Conservation (phyloP, 371 early-diverging fungal genomes). For the Haplosporangium sp. region DNA sequence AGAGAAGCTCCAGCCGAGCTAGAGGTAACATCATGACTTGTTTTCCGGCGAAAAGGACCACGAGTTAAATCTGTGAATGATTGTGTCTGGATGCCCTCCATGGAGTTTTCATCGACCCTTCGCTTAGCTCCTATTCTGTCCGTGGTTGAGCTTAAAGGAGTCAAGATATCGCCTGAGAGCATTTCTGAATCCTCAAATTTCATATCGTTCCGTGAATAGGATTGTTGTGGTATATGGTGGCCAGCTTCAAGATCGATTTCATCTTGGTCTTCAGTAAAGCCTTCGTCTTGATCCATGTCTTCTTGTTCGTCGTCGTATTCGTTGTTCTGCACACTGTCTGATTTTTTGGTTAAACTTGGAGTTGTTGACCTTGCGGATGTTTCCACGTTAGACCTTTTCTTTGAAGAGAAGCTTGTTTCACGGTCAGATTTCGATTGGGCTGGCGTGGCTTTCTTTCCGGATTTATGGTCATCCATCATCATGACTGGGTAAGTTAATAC, state of each 20-base stretch:
- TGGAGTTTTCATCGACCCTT: constrained; percentile 34
- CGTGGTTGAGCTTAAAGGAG: constrained; percentile 19
- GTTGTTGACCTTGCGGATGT: background rate
- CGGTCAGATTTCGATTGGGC: constrained; percentile 29
- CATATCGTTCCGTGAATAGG: background rate
- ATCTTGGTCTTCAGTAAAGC: constrained; percentile 28
- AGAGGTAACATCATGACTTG: constrained; percentile 41
- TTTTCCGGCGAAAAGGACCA: constrained; percentile 54
- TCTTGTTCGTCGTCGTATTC: constrained; percentile 38
- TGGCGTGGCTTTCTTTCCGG: constrained; percentile 67
- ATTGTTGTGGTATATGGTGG: constrained; percentile 20
- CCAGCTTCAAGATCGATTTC: constrained; percentile 52
- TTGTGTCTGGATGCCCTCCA: constrained; percentile 42
- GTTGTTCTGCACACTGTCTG: background rate
- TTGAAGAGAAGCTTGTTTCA: constrained; percentile 16
- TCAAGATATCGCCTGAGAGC: constrained; percentile 30
- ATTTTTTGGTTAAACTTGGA: background rate
- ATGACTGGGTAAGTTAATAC: constrained; percentile 93
- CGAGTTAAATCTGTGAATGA: constrained; percentile 25
- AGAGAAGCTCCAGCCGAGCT: background rate
- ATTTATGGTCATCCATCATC: constrained; percentile 97
- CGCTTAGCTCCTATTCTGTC: constrained; percentile 42
- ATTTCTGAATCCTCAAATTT: constrained; percentile 36
- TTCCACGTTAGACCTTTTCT: background rate
- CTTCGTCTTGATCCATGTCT: constrained; percentile 47